Percentiles rank a stretch among this genome's conserved stretches.
These are phyloP conservation scores for Cytospora paraplurivora DNA, from an alignment of 2,329 filamentous ascomycete genomes.

Conservation along the genomic window DNA sequence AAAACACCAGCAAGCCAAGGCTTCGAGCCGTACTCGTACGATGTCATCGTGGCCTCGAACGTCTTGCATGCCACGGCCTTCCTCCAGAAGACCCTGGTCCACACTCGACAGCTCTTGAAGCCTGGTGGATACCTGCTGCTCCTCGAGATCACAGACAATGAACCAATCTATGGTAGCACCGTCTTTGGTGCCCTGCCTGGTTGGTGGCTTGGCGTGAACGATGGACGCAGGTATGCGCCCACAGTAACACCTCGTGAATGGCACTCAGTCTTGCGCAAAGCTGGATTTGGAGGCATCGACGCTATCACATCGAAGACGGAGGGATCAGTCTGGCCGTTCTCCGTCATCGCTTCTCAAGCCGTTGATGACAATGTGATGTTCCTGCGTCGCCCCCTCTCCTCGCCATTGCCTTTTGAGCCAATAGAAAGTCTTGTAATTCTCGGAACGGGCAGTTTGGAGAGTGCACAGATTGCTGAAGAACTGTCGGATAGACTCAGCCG, in stretches of 20 bases:
- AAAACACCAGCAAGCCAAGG: no score
- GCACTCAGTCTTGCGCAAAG: constrained; percentile 1
- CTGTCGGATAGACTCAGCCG: constrained; percentile 16
- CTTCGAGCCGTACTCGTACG: no score
- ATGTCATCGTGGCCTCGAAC: no score
- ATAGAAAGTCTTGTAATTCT: constrained; percentile 33
- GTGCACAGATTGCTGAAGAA: constrained; percentile 1
- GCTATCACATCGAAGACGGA: constrained; percentile 7
- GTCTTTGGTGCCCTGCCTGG: no score
- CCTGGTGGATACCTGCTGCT: no score
- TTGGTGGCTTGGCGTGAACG: no score
- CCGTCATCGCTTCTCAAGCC: constrained; percentile 17
- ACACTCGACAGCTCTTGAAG: no score
- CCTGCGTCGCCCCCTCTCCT: constrained; percentile 12
- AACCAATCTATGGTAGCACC: no score
- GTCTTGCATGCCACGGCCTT: no score
- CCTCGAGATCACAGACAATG: no score
- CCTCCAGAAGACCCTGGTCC: no score
- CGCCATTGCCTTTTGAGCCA: background rate
- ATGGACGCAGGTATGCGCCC: background rate
- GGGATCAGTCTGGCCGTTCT: constrained; percentile 2
- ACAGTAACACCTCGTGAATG: background rate
- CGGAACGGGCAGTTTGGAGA: constrained; percentile 19
- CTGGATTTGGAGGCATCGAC: constrained; percentile 20
- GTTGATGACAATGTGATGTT: constrained; percentile 16